These are phyloP conservation scores for Emiliania huxleyi DNA, from an alignment of 78 protist genomes.

Conservation along the genomic window DNA sequence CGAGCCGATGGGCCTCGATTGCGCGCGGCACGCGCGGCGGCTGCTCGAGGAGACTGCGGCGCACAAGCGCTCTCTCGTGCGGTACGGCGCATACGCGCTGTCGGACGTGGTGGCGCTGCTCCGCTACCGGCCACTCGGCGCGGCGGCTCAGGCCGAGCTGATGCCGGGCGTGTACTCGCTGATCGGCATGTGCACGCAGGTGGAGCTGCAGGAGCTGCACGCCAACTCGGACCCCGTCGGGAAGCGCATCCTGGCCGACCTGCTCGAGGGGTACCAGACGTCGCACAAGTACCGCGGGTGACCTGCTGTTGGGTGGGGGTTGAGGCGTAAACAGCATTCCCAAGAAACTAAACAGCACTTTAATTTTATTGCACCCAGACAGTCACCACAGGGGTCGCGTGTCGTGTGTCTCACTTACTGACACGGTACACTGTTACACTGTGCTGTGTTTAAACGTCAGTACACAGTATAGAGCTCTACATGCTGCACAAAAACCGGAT, in stretches of 20 bases:
- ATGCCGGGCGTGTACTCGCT: background rate
- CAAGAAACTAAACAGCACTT: too few relatives aligned
- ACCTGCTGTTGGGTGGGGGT: too few relatives aligned
- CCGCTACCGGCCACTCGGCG: background rate
- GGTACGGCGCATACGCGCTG: background rate
- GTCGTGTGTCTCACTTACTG: too few relatives aligned
- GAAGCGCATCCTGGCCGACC: background rate
- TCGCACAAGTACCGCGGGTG: background rate
- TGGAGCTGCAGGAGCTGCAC: background rate
- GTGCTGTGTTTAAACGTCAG: too few relatives aligned
- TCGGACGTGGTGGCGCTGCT: background rate
- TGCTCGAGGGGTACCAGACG: background rate
- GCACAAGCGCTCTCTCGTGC: background rate
- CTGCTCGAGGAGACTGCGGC: background rate
- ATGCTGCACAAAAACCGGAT: too few relatives aligned
- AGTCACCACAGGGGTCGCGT: too few relatives aligned
- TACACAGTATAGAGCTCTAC: too few relatives aligned
- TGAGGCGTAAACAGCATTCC: too few relatives aligned
- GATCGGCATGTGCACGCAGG: background rate
- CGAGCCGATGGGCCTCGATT: background rate
- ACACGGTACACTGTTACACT: too few relatives aligned
- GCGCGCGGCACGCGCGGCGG: background rate
- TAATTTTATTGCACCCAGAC: too few relatives aligned
- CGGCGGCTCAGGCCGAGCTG: background rate
- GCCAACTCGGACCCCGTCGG: background rate